Evolutionary conservation across 2,329 filamentous ascomycete species (phyloP).

Genomic region (Curvularia verruculosa): DNA sequence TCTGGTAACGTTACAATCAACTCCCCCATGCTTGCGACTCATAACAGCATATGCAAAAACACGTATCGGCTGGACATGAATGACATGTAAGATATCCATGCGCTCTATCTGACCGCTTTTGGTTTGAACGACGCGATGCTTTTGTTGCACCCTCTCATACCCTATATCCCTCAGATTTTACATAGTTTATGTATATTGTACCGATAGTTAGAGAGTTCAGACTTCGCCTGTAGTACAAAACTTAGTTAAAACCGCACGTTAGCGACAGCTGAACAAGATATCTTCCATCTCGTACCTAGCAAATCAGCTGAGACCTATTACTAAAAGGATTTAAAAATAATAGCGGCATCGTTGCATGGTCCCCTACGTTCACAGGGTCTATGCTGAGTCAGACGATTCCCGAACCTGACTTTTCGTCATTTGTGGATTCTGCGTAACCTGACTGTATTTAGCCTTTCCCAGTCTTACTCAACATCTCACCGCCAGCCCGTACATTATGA

Average conservation of each 20-base stretch:
- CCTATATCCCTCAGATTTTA: neutral
- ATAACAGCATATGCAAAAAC: neutral
- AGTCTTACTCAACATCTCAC: constrained; percentile 7
- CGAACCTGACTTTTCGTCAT: neutral
- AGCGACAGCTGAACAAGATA: neutral
- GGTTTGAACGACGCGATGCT: too few relatives aligned
- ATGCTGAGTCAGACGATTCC: neutral
- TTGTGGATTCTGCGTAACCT: neutral
- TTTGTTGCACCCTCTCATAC: neutral
- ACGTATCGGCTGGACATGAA: neutral
- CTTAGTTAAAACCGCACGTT: neutral
- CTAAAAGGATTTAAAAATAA: neutral
- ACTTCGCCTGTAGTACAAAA: neutral
- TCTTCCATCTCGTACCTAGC: neutral
- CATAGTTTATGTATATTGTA: neutral
- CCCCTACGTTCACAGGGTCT: neutral
- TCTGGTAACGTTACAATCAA: neutral
- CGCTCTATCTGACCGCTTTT: too few relatives aligned
- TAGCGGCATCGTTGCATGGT: neutral
- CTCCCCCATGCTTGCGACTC: neutral
- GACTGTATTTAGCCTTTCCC: neutral
- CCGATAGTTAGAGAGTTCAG: neutral
- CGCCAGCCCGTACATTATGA: neutral
- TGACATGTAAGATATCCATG: too few relatives aligned
- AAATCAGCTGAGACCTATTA: neutral